phyloP scores from a whole-genome alignment of 192 early-diverging fungal species.

The Umbelopsis ramanniana region DNA sequence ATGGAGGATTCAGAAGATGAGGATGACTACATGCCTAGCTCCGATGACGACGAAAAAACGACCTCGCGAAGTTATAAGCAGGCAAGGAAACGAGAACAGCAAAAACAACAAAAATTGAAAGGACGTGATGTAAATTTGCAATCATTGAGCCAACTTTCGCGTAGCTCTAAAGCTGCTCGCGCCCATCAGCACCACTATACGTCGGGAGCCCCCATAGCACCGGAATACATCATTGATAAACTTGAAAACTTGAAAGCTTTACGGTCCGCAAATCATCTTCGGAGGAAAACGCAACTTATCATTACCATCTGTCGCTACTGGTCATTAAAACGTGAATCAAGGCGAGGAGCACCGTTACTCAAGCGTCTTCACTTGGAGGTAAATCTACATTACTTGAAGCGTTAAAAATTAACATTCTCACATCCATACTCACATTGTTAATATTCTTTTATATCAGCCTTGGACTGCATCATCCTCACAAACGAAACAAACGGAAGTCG shows the following conservation, averaged over 20 bases:
- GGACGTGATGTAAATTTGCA: not conserved
- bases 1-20: constrained; percentile 42
- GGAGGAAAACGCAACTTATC: constrained; percentile 62
- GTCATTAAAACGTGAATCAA: constrained; percentile 89
- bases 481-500: constrained; percentile 79
- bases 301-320: constrained; percentile 86
- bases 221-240: constrained; percentile 59
- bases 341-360: constrained; percentile 91
- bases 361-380: constrained; percentile 96
- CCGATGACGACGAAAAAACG: constrained; percentile 24
- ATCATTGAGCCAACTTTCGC: constrained; percentile 28
- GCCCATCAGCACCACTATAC: constrained; percentile 68
- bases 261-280: constrained; percentile 28
- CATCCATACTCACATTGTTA: not conserved
- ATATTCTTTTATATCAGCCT: constrained; percentile 52
- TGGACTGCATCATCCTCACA: constrained; percentile 88
- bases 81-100: constrained; percentile 13
- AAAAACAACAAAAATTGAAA: not conserved
- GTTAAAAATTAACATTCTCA: not conserved
- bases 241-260: constrained; percentile 41
- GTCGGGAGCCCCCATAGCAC: constrained; percentile 65
- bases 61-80: not conserved
- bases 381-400: constrained; percentile 10
- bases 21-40: constrained; percentile 20
- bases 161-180: constrained; percentile 57